phyloP scores from a whole-genome alignment of 306 rosid species.

The Lathyrus oleraceus region DNA sequence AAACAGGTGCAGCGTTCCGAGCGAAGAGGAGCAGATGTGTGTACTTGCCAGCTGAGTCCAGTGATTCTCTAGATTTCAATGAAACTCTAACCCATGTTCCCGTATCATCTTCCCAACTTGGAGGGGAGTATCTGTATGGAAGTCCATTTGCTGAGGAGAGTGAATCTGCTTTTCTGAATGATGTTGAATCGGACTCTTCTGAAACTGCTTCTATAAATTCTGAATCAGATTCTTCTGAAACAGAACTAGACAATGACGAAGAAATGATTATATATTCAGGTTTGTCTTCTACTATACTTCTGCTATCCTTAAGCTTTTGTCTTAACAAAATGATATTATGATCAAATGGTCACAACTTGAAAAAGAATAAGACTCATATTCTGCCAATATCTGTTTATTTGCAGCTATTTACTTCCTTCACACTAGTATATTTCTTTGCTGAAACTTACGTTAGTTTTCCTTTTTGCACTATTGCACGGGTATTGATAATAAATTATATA shows the following conservation, averaged over 20 bases:
- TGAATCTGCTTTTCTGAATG: conserved; percentile 72
- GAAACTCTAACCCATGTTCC: conserved; percentile 56
- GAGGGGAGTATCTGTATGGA: conserved; percentile 45
- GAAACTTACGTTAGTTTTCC: conserved; percentile 8
- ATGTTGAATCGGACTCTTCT: conserved; percentile 62
- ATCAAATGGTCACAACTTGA: conserved; percentile 7
- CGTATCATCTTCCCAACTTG: conserved; percentile 54
- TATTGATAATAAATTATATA: not conserved
- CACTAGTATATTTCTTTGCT: not conserved
- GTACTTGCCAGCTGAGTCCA: conserved; percentile 69
- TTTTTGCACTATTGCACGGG: not conserved
- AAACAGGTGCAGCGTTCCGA: conserved; percentile 47
- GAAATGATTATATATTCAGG: conserved; percentile 79
- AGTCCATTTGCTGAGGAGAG: conserved; percentile 63
- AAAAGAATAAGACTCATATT: not conserved
- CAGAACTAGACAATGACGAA: conserved; percentile 70
- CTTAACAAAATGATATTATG: conserved; percentile 3
- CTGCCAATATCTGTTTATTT: conserved; percentile 5
- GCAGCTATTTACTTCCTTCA: not conserved
- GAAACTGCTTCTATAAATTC: conserved; percentile 59
- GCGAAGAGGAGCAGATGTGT: conserved; percentile 71
- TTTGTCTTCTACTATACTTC: conserved; percentile 29
- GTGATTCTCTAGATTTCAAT: conserved; percentile 74
- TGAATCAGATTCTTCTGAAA: conserved; percentile 78
- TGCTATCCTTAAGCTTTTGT: conserved; percentile 8